These are phyloP conservation scores for Vitis labrusca DNA, from an alignment of 164 flowering plant species.

Conservation along the genomic window DNA sequence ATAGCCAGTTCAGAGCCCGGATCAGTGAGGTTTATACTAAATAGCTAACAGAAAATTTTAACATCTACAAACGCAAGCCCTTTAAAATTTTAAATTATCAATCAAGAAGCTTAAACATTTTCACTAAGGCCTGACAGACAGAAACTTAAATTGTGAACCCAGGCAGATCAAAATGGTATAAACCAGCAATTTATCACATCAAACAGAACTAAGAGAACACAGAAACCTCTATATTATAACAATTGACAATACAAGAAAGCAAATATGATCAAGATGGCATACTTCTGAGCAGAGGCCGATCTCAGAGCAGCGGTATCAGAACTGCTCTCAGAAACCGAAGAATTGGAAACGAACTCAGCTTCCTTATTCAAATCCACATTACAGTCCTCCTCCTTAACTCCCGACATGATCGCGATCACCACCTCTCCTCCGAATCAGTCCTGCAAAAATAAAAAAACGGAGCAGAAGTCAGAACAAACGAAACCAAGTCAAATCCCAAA, in stretches of 20 bases:
- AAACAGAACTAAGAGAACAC: background rate
- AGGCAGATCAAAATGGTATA: background rate
- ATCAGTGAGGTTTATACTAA: too few species aligned
- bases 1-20: too few species aligned
- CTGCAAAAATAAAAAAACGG: background rate
- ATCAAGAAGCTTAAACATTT: too few species aligned
- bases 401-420: slow-evolving; percentile 15
- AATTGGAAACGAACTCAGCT: slow-evolving; percentile 14
- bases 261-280: background rate
- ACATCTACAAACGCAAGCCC: too few species aligned
- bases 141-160: too few species aligned
- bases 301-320: slow-evolving; percentile 22
- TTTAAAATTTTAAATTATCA: too few species aligned
- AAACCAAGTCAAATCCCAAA: too few species aligned
- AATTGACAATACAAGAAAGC: background rate
- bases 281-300: slow-evolving; percentile 24
- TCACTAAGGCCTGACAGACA: too few species aligned
- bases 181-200: background rate
- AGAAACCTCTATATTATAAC: background rate
- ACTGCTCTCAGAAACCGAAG: slow-evolving; percentile 30
- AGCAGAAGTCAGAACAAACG: background rate
- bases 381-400: slow-evolving; percentile 16
- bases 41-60: too few species aligned
- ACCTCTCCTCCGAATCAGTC: slow-evolving; percentile 1
- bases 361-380: slow-evolving; percentile 17